Base-by-base conservation (phyloP, 805 yeast species). In the Starmera quercuum region DNA sequence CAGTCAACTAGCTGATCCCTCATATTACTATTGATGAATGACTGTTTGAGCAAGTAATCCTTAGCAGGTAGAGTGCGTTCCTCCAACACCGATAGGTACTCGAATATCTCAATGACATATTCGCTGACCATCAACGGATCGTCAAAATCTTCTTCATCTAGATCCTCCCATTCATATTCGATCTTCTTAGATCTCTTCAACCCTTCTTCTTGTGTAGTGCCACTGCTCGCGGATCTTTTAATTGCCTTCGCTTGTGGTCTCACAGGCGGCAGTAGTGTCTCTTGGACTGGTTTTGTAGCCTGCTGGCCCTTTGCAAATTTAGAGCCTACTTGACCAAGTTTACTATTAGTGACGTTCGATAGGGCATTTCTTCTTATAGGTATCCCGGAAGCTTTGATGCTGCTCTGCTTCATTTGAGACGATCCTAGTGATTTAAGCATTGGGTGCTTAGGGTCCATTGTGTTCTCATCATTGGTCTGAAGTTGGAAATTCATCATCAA, bases 71-170 rank as follows among this genome's bases (percentile, higher is more conserved):
- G 63, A 30, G 90, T 84, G 49, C 73, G 69, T 29, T 68, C 58
- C 61, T 87, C 95, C 39, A 80, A 64, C 49, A 70, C 77, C 54
- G 79, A 78, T 47, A 88, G 63, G 57, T 83, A 86, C 20, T 74
- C 80, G 58, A 85, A 88, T 37, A 90, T 88, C 39, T 86, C 97
- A 41, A 65, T 73, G 35, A 83, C 95, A 57, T 88, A 90, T 63
- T 90, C 98, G 40, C 87, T 75, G 21, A 84, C 97, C 96, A 90
- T 88, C 41, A 84, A 61, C 15, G 90, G 90, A 56, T 83, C 94
- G 51, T 80, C 83, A 30, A 64, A 57, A 54, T 83, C 94, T 50
- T 81, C 90, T 30, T 77, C 82, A 53, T 83, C 94, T 34, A 83
- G 60, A 56, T 83, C 90, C 50, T 81, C 87, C 85, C 87, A 65